Conservation (phyloP, 1,139 yeast genomes). For the Suhomyces bribrorum region DNA sequence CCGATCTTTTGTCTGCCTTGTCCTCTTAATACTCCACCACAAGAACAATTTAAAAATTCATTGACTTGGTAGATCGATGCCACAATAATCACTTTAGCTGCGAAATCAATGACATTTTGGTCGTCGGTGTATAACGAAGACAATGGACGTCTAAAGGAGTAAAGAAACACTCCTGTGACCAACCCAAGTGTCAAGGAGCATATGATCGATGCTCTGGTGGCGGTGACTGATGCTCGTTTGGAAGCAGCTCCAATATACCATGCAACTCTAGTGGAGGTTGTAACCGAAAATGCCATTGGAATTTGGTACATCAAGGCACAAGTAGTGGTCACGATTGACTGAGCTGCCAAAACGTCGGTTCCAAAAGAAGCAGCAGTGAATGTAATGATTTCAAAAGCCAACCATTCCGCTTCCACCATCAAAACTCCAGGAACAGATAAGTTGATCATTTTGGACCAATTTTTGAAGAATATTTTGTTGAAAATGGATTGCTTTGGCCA, state of each 20-base stretch:
- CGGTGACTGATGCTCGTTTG: slow-evolving; percentile 46
- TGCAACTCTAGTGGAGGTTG: slow-evolving; percentile 75
- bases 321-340: slow-evolving; percentile 68
- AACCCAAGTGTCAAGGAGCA: slow-evolving; percentile 47
- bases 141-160: slow-evolving; percentile 38
- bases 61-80: slow-evolving; percentile 61
- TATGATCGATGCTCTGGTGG: slow-evolving; percentile 42
- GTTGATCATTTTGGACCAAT: slow-evolving; percentile 54
- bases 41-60: slow-evolving; percentile 55
- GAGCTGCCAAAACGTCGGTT: slow-evolving; percentile 68
- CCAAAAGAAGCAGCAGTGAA: slow-evolving; percentile 65
- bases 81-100: slow-evolving; percentile 52
- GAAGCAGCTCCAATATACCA: slow-evolving; percentile 77
- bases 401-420: slow-evolving; percentile 70
- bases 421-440: slow-evolving; percentile 62
- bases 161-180: slow-evolving; percentile 39
- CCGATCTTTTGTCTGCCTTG: slow-evolving; percentile 72
- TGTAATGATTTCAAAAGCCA: slow-evolving; percentile 66
- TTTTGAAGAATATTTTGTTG: slow-evolving; percentile 38
- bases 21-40: slow-evolving; percentile 63
- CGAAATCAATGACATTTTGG: slow-evolving; percentile 47
- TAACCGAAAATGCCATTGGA: slow-evolving; percentile 74
- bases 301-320: slow-evolving; percentile 70
- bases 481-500: slow-evolving; percentile 53
- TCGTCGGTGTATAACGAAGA: slow-evolving; percentile 56